Conservation (phyloP, 2,329 filamentous ascomycete genomes). For the Colletotrichum australisinense region DNA sequence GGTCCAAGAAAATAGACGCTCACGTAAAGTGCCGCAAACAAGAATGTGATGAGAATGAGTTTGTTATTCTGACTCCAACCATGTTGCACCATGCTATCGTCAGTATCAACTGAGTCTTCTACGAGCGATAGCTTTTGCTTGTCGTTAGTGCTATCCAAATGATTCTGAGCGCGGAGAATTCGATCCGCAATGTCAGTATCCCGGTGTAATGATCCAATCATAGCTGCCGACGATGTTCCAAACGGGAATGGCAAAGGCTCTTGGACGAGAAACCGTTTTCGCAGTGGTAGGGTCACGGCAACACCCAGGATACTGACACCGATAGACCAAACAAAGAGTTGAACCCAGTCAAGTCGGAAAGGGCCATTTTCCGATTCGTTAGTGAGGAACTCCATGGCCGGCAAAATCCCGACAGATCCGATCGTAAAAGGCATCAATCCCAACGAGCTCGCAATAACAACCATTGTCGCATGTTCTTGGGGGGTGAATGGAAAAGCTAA, state of each 20-base stretch:
- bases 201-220: not conserved
- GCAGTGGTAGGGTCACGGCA: not conserved
- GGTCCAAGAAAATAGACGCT: not conserved
- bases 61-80: not conserved
- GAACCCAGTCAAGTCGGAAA: not conserved
- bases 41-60: not conserved
- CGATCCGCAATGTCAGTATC: not conserved
- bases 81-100: not conserved
- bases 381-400: slow-evolving; percentile 6
- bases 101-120: not conserved
- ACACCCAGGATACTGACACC: slow-evolving; percentile 7
- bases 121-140: not conserved
- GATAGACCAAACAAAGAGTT: slow-evolving; percentile 1
- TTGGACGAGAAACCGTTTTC: not conserved
- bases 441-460: slow-evolving; percentile 3
- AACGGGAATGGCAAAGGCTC: slow-evolving; percentile 6
- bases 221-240: slow-evolving; percentile 4
- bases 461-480: not conserved
- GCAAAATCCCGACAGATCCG: not conserved
- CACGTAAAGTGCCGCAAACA: slow-evolving; percentile 6
- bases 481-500: not conserved
- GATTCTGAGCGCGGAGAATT: not conserved
- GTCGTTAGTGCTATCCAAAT: not conserved
- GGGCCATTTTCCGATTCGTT: not conserved
- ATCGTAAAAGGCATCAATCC: slow-evolving; percentile 7